Percentiles rank a stretch among this genome's conserved stretches.
These are phyloP conservation scores for Henningerozyma blattae DNA, from an alignment of 805 yeast genomes.

Conservation along the genomic window DNA sequence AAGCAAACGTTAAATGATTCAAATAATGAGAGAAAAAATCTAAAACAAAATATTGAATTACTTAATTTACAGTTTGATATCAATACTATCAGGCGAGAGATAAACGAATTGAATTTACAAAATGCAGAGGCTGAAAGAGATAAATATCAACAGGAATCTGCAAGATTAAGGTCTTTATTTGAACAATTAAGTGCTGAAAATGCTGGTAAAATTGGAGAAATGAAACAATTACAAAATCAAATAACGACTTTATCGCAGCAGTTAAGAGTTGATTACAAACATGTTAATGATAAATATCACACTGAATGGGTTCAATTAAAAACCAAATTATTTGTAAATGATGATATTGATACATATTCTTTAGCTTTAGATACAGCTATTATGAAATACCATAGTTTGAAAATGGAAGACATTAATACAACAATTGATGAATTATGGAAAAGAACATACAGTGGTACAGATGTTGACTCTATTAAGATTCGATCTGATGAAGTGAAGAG, in stretches of 20 bases:
- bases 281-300: slow-evolving; percentile 51
- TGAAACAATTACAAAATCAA: slow-evolving; percentile 71
- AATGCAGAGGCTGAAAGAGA: slow-evolving; percentile 52
- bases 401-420: slow-evolving; percentile 86
- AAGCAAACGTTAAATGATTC: slow-evolving; percentile 40
- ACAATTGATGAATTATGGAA: slow-evolving; percentile 90
- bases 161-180: slow-evolving; percentile 35
- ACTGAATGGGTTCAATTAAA: slow-evolving; percentile 66
- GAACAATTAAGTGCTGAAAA: slow-evolving; percentile 48
- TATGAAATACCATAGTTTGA: slow-evolving; percentile 80
- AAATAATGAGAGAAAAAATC: slow-evolving; percentile 46
- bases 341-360: slow-evolving; percentile 70
- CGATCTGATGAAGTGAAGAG: slow-evolving; percentile 53
- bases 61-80: slow-evolving; percentile 33
- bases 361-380: slow-evolving; percentile 87
- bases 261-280: slow-evolving; percentile 55
- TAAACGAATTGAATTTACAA: slow-evolving; percentile 36
- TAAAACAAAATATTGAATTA: slow-evolving; percentile 53
- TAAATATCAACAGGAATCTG: slow-evolving; percentile 47
- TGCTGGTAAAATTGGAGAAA: slow-evolving; percentile 76
- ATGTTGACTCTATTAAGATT: slow-evolving; percentile 81
- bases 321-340: slow-evolving; percentile 61
- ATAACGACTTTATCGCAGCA: slow-evolving; percentile 43
- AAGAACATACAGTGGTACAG: slow-evolving; percentile 87
- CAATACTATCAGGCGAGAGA: slow-evolving; percentile 25